Evolutionary conservation across 768 basidiomycete genomes (phyloP).

Genomic region (Sporobolomyces phaffii): DNA sequence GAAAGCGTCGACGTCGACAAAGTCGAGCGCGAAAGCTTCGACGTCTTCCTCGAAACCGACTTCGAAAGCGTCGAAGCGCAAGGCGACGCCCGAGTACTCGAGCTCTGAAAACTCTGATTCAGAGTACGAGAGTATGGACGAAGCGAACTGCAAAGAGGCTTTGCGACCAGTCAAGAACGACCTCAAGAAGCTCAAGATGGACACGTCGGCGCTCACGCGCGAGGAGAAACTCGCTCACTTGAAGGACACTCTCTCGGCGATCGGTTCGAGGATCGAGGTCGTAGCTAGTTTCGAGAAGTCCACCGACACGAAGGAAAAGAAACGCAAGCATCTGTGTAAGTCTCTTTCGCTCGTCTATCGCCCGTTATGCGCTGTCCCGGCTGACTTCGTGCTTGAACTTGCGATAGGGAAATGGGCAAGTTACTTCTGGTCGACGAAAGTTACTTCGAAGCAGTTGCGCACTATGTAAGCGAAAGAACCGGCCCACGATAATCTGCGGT

Average conservation of each 20-base stretch:
- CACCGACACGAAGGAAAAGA: constrained; percentile 14
- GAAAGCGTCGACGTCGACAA: background rate
- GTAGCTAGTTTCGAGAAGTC: constrained; percentile 49
- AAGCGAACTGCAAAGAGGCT: constrained; percentile 67
- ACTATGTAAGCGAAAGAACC: constrained; percentile 13
- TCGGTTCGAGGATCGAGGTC: constrained; percentile 81
- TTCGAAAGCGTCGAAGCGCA: constrained; percentile 70
- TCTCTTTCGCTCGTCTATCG: background rate
- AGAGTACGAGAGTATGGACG: constrained; percentile 47
- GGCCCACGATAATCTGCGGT: too few relatives aligned
- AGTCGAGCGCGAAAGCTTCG: background rate
- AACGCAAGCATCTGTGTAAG: constrained; percentile 41
- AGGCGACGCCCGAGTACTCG: constrained; percentile 94
- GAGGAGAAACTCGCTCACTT: constrained; percentile 94
- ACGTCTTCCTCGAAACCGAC: background rate
- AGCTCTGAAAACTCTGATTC: constrained; percentile 89
- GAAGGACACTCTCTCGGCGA: constrained; percentile 89
- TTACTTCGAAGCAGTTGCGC: constrained; percentile 16
- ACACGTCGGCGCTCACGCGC: constrained; percentile 84
- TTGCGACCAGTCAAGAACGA: constrained; percentile 94
- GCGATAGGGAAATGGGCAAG: constrained; percentile 35
- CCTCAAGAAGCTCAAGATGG: constrained; percentile 88
- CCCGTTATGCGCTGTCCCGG: background rate
- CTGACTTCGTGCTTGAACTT: too few relatives aligned
- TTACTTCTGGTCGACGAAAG: constrained; percentile 32